Conservation (phyloP, 129 eudicot genomes). For the Centella asiatica region DNA sequence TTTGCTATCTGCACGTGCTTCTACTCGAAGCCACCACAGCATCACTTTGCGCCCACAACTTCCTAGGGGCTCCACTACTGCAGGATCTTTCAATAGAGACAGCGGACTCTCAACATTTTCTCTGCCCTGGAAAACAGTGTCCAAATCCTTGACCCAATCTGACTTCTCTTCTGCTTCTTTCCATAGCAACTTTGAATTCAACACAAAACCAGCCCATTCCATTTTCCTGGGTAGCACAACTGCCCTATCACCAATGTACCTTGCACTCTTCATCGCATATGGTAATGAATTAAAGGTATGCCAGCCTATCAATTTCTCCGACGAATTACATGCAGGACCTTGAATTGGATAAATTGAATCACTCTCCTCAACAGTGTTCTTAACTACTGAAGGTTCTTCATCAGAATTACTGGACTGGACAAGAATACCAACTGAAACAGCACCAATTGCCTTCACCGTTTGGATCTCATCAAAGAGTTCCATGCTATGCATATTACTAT, state of each 20-base stretch:
- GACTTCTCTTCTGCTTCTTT: slow-evolving; percentile 66
- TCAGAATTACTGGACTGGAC: slow-evolving; percentile 58
- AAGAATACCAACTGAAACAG: slow-evolving; percentile 86
- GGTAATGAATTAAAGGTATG: slow-evolving; percentile 55
- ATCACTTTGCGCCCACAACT: slow-evolving; percentile 84
- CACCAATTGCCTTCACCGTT: slow-evolving; percentile 81
- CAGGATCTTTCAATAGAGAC: slow-evolving; percentile 61
- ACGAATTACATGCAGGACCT: slow-evolving; percentile 91
- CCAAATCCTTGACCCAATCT: slow-evolving; percentile 66
- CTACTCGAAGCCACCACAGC: slow-evolving; percentile 98
- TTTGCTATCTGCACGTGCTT: slow-evolving; percentile 95
- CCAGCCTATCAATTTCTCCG: slow-evolving; percentile 76
- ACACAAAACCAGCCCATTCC: slow-evolving; percentile 87
- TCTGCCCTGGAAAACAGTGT: slow-evolving; percentile 28
- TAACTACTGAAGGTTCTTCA: slow-evolving; percentile 31
- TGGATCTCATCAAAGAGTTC: slow-evolving; percentile 96
- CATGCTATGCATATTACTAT: slow-evolving; percentile 91
- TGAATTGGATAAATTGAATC: slow-evolving; percentile 55
- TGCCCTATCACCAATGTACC: slow-evolving; percentile 78
- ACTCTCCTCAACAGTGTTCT: slow-evolving; percentile 32
- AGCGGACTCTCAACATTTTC: slow-evolving; percentile 67
- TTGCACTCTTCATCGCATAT: slow-evolving; percentile 49
- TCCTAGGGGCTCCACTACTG: slow-evolving; percentile 89
- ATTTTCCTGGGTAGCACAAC: slow-evolving; percentile 73
- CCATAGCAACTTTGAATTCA: slow-evolving; percentile 88